These are phyloP conservation scores for Lactuca saligna DNA, from an alignment of 129 eudicot genomes.

Conservation along the genomic window DNA sequence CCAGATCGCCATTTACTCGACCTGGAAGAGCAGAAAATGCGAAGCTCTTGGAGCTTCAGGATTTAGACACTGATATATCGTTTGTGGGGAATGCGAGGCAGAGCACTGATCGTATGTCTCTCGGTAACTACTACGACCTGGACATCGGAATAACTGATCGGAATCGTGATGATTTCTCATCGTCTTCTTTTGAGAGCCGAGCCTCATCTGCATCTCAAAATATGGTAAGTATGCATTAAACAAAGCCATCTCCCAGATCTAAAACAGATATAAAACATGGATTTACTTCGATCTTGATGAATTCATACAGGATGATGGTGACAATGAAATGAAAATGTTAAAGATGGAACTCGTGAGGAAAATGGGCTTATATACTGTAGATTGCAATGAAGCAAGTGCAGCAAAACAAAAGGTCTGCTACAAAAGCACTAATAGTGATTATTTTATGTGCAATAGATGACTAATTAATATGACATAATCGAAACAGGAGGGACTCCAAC, in stretches of 20 bases:
- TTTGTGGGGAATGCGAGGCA: conserved; percentile 46
- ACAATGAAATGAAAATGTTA: conserved; percentile 54
- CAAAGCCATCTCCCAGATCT: conserved; percentile 2
- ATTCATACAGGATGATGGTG: conserved; percentile 9
- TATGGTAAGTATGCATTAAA: conserved; percentile 13
- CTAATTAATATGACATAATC: not conserved
- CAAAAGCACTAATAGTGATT: no score
- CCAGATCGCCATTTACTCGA: conserved; percentile 43
- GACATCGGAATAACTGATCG: conserved; percentile 43
- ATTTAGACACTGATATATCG: conserved; percentile 50
- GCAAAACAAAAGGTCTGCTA: conserved; percentile 51
- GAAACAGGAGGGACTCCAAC: conserved; percentile 54
- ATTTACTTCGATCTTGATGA: not conserved
- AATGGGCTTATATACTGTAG: conserved; percentile 55
- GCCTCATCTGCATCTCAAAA: conserved; percentile 12
- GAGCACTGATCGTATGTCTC: conserved; percentile 43
- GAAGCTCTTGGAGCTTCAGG: conserved; percentile 41
- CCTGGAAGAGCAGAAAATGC: conserved; percentile 39
- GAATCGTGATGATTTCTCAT: conserved; percentile 40
- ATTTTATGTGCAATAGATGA: no score
- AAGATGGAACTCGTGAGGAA: conserved; percentile 55
- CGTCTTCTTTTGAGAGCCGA: conserved; percentile 39
- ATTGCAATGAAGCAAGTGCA: conserved; percentile 49
- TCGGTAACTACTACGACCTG: conserved; percentile 32
- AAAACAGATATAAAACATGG: not conserved